Evolutionary conservation across 2,329 filamentous ascomycete genomes (phyloP).

Genomic region (Aspergillus sojae): DNA sequence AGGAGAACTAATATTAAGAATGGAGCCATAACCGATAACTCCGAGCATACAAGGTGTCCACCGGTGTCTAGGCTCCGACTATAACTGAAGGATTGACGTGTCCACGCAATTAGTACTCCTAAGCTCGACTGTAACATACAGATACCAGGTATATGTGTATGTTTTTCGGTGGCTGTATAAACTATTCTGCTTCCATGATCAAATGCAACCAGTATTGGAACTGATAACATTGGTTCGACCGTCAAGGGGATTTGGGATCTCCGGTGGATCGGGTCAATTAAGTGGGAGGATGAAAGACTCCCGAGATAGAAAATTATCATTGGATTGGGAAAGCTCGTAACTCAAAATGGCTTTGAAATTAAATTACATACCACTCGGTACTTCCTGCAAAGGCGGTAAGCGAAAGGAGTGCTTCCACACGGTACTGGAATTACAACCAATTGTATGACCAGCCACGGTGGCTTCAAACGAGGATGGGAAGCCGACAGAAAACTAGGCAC

Average conservation of each 20-base stretch:
- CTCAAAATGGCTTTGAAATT: not conserved
- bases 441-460: slow-evolving; percentile 22
- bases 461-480: slow-evolving; percentile 18
- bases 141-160: not conserved
- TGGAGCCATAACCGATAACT: slow-evolving; percentile 12
- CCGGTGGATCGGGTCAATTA: not conserved
- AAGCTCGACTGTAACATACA: not conserved
- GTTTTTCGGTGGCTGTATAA: not conserved
- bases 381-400: slow-evolving; percentile 6
- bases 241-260: not conserved
- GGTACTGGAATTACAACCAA: slow-evolving; percentile 2
- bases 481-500: slow-evolving; percentile 13
- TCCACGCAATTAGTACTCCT: slow-evolving; percentile 6
- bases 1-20: slow-evolving; percentile 6
- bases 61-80: slow-evolving; percentile 16
- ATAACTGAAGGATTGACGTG: slow-evolving; percentile 10
- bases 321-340: not conserved
- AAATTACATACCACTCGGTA: not conserved
- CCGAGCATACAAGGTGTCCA: slow-evolving; percentile 11
- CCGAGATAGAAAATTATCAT: not conserved
- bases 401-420: not conserved
- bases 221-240: not conserved
- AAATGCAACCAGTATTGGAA: not conserved
- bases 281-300: not conserved
- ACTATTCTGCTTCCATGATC: not conserved